Percentiles rank a stretch among this genome's conserved stretches.
These are phyloP conservation scores for Puccinia sorghi DNA, from an alignment of 1,284 basidiomycete species.

Conservation along the genomic window DNA sequence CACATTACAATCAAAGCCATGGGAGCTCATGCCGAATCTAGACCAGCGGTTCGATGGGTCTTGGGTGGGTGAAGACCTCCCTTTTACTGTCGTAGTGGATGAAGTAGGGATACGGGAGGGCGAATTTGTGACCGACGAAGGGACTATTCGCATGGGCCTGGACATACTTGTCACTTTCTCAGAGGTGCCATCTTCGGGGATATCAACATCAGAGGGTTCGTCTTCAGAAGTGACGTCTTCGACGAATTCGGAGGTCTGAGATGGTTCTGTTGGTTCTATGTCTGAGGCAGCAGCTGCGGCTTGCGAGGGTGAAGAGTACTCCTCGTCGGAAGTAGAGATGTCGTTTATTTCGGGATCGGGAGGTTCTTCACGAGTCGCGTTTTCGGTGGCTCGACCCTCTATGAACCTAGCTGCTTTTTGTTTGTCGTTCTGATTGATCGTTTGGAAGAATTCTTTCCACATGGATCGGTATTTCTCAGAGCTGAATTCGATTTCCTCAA, in stretches of 20 bases:
- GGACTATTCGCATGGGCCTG: not conserved
- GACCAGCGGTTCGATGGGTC: not conserved
- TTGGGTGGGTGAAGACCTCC: not conserved
- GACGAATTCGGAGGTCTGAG: not conserved
- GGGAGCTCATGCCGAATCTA: not conserved
- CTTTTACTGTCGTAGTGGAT: not conserved
- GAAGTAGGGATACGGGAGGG: not conserved
- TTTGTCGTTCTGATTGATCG: not conserved
- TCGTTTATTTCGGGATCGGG: not conserved
- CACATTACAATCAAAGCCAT: too few species aligned
- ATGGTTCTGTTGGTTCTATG: not conserved
- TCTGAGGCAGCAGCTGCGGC: not conserved
- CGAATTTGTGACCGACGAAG: not conserved
- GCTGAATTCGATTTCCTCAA: not conserved
- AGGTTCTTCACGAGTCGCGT: not conserved
- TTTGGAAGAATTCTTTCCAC: not conserved
- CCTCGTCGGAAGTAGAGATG: conserved; percentile 4
- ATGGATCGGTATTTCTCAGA: conserved; percentile 10
- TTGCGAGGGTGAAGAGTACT: not conserved
- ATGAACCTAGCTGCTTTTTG: conserved; percentile 11
- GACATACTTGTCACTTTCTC: not conserved
- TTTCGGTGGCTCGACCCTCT: not conserved
- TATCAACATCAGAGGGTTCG: too few species aligned
- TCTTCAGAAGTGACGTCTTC: not conserved
- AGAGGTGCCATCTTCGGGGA: not conserved